phyloP scores from a whole-genome alignment of 768 basidiomycete species.

The Antrodiella citrinella region DNA sequence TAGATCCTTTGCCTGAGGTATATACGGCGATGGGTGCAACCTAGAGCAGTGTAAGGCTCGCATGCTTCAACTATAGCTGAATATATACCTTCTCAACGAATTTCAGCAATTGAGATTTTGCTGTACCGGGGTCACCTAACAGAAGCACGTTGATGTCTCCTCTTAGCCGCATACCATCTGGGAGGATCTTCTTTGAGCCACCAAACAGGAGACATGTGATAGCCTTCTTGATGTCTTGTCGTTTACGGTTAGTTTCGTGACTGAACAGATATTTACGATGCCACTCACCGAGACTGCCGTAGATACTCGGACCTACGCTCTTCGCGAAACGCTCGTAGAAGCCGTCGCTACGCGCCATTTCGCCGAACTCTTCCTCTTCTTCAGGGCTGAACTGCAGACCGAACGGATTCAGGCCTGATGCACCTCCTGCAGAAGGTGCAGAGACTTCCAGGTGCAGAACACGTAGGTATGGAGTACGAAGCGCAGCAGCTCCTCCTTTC shows the following conservation, averaged over 20 bases:
- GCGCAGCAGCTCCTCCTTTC: constrained; percentile 60
- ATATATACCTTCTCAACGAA: constrained; percentile 85
- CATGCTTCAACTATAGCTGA: not conserved
- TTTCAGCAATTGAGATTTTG: constrained; percentile 95
- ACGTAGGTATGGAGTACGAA: constrained; percentile 91
- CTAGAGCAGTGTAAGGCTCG: constrained; percentile 27
- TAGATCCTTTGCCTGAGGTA: constrained; percentile 96
- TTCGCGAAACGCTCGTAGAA: constrained; percentile 92
- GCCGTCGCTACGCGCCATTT: constrained; percentile 80
- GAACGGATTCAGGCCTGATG: constrained; percentile 74
- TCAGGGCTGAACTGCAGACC: constrained; percentile 87
- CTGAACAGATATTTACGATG: not conserved
- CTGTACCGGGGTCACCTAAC: constrained; percentile 96
- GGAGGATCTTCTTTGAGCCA: constrained; percentile 93
- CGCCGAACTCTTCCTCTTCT: constrained; percentile 94
- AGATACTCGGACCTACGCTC: constrained; percentile 96
- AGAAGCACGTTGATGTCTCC: constrained; percentile 97
- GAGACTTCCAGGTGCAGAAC: constrained; percentile 89
- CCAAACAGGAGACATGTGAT: constrained; percentile 95
- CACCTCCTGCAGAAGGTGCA: constrained; percentile 60
- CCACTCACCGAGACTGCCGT: constrained; percentile 76
- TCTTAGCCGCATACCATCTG: constrained; percentile 93
- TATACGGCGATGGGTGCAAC: constrained; percentile 98
- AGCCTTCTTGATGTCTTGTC: constrained; percentile 92
- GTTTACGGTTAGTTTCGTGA: not conserved